Evolutionary conservation across 352 stramenopile genomes (phyloP).

Genomic region (Phytophthora ohioensis): DNA sequence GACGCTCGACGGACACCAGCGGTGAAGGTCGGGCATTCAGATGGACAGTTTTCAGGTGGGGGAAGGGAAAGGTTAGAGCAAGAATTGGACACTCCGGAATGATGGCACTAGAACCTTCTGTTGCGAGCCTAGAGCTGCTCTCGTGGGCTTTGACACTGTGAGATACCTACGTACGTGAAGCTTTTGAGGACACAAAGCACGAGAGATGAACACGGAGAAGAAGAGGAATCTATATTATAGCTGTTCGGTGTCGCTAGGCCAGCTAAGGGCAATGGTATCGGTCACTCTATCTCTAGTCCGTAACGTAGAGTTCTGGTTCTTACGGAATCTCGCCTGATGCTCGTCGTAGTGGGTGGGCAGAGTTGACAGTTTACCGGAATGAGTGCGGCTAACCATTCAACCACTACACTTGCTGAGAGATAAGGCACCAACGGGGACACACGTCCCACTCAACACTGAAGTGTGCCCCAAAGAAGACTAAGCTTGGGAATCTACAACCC

Average conservation of each 20-base stretch:
- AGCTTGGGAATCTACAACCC: no score
- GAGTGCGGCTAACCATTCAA: no score
- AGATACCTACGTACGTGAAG: conserved; percentile 25
- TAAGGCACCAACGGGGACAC: no score
- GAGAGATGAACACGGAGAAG: conserved; percentile 43
- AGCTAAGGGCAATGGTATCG: neutral
- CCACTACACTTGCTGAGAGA: no score
- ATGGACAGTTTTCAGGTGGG: conserved; percentile 13
- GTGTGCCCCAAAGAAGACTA: no score
- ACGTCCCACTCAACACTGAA: no score
- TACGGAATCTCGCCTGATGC: no score
- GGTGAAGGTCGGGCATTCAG: conserved; percentile 4
- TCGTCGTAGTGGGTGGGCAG: no score
- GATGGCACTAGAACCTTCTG: conserved; percentile 35
- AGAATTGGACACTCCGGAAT: conserved; percentile 32
- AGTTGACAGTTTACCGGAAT: no score
- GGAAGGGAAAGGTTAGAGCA: conserved; percentile 33
- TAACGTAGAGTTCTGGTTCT: no score
- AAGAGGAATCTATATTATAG: conserved; percentile 45
- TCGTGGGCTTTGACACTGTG: conserved; percentile 30
- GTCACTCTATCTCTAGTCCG: no score
- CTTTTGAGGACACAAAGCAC: conserved; percentile 16
- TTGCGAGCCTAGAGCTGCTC: conserved; percentile 20
- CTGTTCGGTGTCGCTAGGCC: conserved; percentile 34
- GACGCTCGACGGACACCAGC: conserved; percentile 11